phyloP scores from a whole-genome alignment of 495 filamentous ascomycete species.

The Lasiosphaeria miniovina region DNA sequence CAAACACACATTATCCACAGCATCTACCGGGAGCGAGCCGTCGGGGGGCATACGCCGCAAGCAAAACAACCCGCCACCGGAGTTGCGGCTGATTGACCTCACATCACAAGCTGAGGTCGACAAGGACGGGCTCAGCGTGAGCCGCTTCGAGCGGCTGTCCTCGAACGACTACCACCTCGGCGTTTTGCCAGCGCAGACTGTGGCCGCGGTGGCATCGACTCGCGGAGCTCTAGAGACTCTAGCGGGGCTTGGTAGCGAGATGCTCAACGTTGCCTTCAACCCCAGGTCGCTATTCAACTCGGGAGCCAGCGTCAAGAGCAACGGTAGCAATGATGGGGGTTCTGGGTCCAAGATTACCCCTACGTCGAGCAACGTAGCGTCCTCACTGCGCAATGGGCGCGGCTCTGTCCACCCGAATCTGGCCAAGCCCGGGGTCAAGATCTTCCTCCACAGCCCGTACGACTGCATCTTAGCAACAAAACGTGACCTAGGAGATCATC shows the following conservation, averaged over 20 bases:
- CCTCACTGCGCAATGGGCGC: slow-evolving; percentile 26
- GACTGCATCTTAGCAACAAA: slow-evolving; percentile 88
- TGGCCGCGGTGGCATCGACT: slow-evolving; percentile 59
- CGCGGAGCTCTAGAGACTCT: slow-evolving; percentile 66
- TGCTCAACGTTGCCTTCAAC: slow-evolving; percentile 81
- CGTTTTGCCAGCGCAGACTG: slow-evolving; percentile 70
- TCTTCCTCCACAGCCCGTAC: slow-evolving; percentile 94
- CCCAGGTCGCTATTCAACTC: slow-evolving; percentile 82
- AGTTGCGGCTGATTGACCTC: slow-evolving; percentile 86
- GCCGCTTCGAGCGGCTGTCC: slow-evolving; percentile 79
- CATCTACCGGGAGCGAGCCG: slow-evolving; percentile 50
- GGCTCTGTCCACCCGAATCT: slow-evolving; percentile 44
- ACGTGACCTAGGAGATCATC: slow-evolving; percentile 76
- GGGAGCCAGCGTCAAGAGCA: slow-evolving; percentile 76
- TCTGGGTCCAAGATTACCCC: slow-evolving; percentile 29
- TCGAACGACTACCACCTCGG: slow-evolving; percentile 89
- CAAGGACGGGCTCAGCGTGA: slow-evolving; percentile 77
- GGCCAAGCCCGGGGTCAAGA: slow-evolving; percentile 71
- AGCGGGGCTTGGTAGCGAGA: slow-evolving; percentile 54
- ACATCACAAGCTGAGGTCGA: slow-evolving; percentile 71
- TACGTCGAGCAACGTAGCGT: slow-evolving; percentile 13
- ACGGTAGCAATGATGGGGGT: slow-evolving; percentile 53
- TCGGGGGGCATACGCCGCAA: slow-evolving; percentile 61
- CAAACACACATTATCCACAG: slow-evolving; percentile 35
- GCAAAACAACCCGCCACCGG: slow-evolving; percentile 75